These are phyloP conservation scores for Curvularia sp. DNA, from an alignment of 2,329 filamentous ascomycete species.

Conservation along the genomic window DNA sequence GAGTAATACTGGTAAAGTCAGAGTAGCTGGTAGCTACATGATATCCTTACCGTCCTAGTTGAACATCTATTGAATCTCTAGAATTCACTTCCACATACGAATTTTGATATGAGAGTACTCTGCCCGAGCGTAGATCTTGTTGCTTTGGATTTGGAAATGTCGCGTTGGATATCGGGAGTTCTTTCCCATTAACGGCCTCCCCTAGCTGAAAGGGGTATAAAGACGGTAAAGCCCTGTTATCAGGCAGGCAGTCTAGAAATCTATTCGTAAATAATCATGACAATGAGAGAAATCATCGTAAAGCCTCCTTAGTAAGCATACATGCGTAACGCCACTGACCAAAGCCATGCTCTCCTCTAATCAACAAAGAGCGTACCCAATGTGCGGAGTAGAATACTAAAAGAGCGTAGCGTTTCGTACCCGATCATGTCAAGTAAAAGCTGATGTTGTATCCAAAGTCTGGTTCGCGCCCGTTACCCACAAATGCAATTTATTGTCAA, in stretches of 20 bases:
- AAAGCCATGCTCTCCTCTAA: constrained; percentile 21
- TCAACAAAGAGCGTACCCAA: constrained; percentile 14
- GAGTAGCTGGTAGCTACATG: not conserved
- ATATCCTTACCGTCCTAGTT: not conserved
- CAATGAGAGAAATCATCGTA: constrained; percentile 12
- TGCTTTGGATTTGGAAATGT: constrained; percentile 3
- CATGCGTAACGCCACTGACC: constrained; percentile 17
- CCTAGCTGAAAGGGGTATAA: not conserved
- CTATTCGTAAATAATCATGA: constrained; percentile 16
- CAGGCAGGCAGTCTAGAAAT: constrained; percentile 16
- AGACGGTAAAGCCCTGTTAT: constrained; percentile 3
- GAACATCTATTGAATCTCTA: not conserved
- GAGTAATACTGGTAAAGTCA: not conserved
- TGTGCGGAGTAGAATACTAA: constrained; percentile 13
- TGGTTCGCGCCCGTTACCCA: constrained; percentile 9
- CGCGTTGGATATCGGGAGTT: not conserved
- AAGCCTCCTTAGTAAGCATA: constrained; percentile 8
- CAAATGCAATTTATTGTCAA: constrained; percentile 9
- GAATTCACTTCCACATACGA: not conserved
- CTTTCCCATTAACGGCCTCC: not conserved
- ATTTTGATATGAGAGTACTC: not conserved
- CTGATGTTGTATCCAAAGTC: constrained; percentile 29
- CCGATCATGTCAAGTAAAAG: constrained; percentile 5
- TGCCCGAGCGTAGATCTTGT: not conserved
- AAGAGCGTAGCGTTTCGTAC: constrained; percentile 17